Evolutionary conservation across 192 early-diverging fungal genomes (phyloP).

Genomic region (Funneliformis mosseae): DNA sequence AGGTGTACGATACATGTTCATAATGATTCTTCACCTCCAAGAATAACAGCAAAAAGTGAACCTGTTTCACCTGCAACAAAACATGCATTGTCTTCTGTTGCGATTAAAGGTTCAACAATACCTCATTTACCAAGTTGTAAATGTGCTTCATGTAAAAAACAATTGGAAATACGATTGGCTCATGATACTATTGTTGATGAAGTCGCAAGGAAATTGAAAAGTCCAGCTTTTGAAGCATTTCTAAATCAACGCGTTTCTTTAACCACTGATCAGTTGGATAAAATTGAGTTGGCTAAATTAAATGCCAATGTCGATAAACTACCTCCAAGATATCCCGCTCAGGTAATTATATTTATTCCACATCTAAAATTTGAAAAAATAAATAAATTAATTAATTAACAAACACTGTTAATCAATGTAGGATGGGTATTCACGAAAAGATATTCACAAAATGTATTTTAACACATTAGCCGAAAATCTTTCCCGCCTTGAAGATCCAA

Average conservation of each 20-base stretch:
- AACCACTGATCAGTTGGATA: not conserved
- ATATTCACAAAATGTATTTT: not conserved
- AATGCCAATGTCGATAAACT: not conserved
- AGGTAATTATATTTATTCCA: not conserved
- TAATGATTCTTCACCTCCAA: not conserved
- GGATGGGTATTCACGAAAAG: not conserved
- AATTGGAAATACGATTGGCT: not conserved
- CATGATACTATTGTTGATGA: not conserved
- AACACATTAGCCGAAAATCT: not conserved
- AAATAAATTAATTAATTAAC: no score
- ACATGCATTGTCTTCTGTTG: not conserved
- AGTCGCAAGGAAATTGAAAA: not conserved
- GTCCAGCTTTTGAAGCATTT: not conserved
- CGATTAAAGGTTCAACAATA: not conserved
- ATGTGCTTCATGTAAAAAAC: not conserved
- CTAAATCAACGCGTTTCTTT: not conserved
- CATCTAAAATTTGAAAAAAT: no score
- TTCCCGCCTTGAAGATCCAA: not conserved
- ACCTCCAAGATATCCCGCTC: not conserved
- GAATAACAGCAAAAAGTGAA: no score
- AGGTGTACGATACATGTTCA: not conserved
- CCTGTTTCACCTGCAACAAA: not conserved
- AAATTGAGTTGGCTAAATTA: not conserved
- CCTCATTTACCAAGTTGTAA: not conserved
- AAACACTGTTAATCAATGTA: no score